Evolutionary conservation across 768 basidiomycete species (phyloP).

Genomic region (Serendipita vermifera): DNA sequence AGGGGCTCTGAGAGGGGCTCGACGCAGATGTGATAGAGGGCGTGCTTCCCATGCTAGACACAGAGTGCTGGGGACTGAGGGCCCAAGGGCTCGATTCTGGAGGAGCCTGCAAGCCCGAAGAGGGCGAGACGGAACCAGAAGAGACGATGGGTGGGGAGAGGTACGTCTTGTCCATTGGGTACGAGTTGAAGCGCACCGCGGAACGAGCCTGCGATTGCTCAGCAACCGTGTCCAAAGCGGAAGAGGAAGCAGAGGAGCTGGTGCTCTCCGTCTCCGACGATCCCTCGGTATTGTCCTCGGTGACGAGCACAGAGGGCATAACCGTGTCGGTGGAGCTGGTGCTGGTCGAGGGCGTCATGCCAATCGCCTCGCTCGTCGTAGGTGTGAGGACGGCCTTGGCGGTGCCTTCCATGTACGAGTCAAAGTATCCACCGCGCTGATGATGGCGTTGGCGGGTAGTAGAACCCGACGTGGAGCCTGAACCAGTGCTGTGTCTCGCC

Average conservation of each 20-base stretch:
- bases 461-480: neutral
- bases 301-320: neutral
- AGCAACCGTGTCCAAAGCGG: neutral
- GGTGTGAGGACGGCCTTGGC: neutral
- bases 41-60: neutral
- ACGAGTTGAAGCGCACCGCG: neutral
- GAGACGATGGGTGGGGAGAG: neutral
- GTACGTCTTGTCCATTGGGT: neutral
- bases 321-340: neutral
- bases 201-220: neutral
- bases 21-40: conserved; percentile 3
- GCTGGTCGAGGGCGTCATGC: neutral
- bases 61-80: neutral
- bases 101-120: neutral
- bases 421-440: conserved; percentile 5
- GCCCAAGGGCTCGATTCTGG: neutral
- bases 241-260: neutral
- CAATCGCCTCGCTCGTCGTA: neutral
- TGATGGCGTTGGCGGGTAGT: neutral
- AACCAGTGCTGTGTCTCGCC: neutral
- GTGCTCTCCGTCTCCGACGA: conserved; percentile 6
- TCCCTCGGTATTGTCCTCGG: neutral
- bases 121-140: neutral
- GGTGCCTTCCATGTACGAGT: conserved; percentile 8
- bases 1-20: conserved; percentile 7